Conservation (phyloP, 495 filamentous ascomycete species). For the Collariella sp. region DNA sequence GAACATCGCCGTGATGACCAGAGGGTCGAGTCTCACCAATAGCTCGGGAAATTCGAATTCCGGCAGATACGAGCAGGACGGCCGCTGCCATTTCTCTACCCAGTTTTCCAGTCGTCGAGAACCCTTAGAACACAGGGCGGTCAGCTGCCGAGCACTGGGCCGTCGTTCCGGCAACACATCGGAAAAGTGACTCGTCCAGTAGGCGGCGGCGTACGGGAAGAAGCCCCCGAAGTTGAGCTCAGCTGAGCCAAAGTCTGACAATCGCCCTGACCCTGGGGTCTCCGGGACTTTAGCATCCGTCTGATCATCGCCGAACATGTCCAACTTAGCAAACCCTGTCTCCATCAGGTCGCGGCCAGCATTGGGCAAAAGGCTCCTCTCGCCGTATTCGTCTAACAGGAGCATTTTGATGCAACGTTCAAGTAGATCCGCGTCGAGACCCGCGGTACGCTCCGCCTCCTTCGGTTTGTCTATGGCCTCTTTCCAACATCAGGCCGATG, state of each 20-base stretch:
- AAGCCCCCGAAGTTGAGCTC: background rate
- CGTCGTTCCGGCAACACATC: background rate
- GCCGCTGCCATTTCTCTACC: background rate
- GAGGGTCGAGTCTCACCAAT: background rate
- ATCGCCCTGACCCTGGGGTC: background rate
- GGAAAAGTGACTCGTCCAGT: background rate
- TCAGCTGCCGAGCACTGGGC: background rate
- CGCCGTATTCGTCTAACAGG: background rate
- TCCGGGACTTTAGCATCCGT: background rate
- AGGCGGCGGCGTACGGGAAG: background rate
- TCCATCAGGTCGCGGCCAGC: background rate
- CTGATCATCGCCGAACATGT: background rate
- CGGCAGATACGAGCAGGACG: background rate
- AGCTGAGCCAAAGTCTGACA: background rate
- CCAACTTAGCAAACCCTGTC: background rate
- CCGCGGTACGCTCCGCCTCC: constrained; percentile 22
- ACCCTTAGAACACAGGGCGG: background rate
- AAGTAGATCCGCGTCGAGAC: constrained; percentile 32
- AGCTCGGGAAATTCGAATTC: background rate
- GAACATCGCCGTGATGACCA: background rate
- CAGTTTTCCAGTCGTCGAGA: background rate
- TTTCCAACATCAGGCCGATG: constrained; percentile 15
- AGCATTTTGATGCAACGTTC: constrained; percentile 47
- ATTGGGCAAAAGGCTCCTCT: background rate
- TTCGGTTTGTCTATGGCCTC: background rate